Base-by-base conservation (phyloP, 2,329 filamentous ascomycete genomes). In the Aspergillus hortae region DNA sequence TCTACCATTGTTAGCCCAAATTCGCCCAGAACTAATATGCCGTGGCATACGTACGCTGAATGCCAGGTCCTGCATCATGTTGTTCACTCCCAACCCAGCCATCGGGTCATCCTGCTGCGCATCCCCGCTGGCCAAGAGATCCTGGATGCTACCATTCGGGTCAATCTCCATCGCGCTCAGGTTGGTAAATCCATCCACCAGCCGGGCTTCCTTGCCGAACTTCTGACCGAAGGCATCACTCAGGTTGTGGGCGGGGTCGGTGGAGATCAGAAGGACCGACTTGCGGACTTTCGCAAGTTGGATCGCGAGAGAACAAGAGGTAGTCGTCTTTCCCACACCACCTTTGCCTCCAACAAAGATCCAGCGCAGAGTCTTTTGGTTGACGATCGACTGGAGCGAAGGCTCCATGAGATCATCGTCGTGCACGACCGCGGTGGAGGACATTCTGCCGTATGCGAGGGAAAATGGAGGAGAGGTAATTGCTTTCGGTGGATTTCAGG, bases 81-180 rank as follows among this genome's bases (percentile, higher is more conserved):
- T 88, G 23, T 92, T 92, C 77, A 96, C 85, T 3, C 83, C 84
- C 55, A 86, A 64, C 9, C 86, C 87, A 46, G 81, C 82, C 77
- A 89, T 85, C 38, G 85, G 85, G 59, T 91, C 88, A 41, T 74
- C 69, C 5, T 56, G 66, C 60, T 85, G 80, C 2, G 79, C 82
- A 23, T 80, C 83, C 46, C 89, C 89, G 15, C 90, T 90, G 9
- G 89, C 88, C 57, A 99, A 78, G 51, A 99, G 77, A 70, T 99
- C 94, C 75, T 96, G 94, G 73, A 99, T 96, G 68, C 90, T 96
- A 44, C 92, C 94, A 69, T 96, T 97, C 48, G 94, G 94, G 68
- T 99, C 94, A 64, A 99, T 97, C 76, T 99, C 94, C 94, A 99
- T 99, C 57, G 94, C 94, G 69, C 90, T 95, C 61, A 99, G 79